Percentiles rank a stretch among this genome's conserved stretches.
Evolutionary conservation across 106 monocot genomes (phyloP).

Genomic region (Allium sativum): DNA sequence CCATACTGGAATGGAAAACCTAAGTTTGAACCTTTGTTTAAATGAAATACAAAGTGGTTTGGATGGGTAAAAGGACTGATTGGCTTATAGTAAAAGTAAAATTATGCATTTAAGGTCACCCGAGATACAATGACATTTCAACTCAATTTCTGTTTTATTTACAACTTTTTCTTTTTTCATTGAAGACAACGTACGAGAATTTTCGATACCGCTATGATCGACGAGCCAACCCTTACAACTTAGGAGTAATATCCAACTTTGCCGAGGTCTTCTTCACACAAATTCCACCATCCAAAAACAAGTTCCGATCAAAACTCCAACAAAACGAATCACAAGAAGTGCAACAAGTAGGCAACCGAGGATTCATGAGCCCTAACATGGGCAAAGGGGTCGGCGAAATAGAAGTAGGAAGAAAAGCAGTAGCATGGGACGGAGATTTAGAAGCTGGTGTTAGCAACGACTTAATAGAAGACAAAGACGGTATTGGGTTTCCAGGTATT

Average conservation of each 20-base stretch:
- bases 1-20: too few relatives aligned
- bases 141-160: not conserved
- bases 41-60: too few relatives aligned
- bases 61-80: too few relatives aligned
- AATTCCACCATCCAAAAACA: constrained; percentile 67
- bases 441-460: constrained; percentile 6
- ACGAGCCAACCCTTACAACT: constrained; percentile 73
- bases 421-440: constrained; percentile 43
- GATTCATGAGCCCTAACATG: constrained; percentile 84
- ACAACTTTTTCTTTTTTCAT: constrained; percentile 1
- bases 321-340: constrained; percentile 15
- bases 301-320: constrained; percentile 46
- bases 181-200: constrained; percentile 93
- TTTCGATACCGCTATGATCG: constrained; percentile 89
- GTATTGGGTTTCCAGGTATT: constrained; percentile 10
- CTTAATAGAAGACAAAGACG: constrained; percentile 27
- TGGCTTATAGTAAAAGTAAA: not conserved
- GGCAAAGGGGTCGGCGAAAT: constrained; percentile 49
- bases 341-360: constrained; percentile 12
- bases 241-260: constrained; percentile 53
- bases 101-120: not conserved
- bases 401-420: constrained; percentile 67
- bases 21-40: too few relatives aligned
- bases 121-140: not conserved
- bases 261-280: constrained; percentile 68